phyloP scores from a whole-genome alignment of 148 eudicot species.

The Fallopia convolvulus region DNA sequence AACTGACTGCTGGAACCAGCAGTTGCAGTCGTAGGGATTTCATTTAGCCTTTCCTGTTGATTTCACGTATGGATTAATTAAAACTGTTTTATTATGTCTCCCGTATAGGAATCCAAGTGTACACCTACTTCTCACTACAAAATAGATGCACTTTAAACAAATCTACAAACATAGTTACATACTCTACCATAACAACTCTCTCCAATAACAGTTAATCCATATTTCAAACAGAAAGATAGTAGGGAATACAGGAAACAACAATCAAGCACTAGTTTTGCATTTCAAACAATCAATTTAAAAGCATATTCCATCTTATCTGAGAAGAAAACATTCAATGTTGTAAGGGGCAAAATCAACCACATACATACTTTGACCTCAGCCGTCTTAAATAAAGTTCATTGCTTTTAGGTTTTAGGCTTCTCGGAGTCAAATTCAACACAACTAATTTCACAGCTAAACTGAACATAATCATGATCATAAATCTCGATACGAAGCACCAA shows the following conservation, averaged over 20 bases:
- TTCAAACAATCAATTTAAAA: neutral
- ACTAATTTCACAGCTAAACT: neutral
- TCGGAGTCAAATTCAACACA: neutral
- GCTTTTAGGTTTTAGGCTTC: too few relatives aligned
- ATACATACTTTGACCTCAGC: neutral
- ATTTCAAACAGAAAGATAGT: neutral
- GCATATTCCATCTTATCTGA: neutral
- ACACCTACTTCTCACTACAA: neutral
- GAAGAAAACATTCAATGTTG: neutral
- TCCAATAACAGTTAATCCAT: neutral
- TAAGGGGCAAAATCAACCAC: neutral
- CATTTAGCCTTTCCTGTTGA: slow-evolving; percentile 71
- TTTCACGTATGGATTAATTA: neutral
- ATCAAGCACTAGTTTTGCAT: neutral
- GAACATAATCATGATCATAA: neutral
- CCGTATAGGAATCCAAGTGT: neutral
- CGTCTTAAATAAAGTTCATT: neutral
- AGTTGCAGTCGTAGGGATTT: slow-evolving; percentile 65
- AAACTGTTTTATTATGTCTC: neutral
- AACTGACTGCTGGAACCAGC: slow-evolving; percentile 37
- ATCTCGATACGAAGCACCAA: neutral
- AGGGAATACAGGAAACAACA: neutral
- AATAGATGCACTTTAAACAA: neutral
- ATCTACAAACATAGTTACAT: neutral
- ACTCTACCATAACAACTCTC: neutral